These are phyloP conservation scores for Coemansia sp. DNA, from an alignment of 192 early-diverging fungal species.

Conservation along the genomic window DNA sequence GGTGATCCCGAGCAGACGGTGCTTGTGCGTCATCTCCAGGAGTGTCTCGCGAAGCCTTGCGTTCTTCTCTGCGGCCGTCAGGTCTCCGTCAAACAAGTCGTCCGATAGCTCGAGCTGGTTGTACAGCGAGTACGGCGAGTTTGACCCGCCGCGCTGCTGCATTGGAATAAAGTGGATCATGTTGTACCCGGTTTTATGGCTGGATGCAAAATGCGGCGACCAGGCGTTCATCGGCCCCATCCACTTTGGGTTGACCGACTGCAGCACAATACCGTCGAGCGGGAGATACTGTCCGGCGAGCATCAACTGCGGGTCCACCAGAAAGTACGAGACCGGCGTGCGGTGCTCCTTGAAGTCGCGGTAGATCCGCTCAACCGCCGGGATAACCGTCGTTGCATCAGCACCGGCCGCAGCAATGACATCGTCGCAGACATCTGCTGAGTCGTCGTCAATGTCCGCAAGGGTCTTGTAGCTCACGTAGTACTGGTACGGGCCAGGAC, in stretches of 20 bases:
- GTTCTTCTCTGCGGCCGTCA: conserved; percentile 58
- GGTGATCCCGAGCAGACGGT: conserved; percentile 75
- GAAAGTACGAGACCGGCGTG: conserved; percentile 65
- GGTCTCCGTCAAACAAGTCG: conserved; percentile 75
- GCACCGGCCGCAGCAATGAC: not conserved
- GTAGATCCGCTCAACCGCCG: conserved; percentile 43
- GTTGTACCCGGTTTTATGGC: conserved; percentile 86
- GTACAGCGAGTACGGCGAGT: conserved; percentile 97
- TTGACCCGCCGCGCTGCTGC: conserved; percentile 84
- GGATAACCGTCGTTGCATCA: conserved; percentile 16
- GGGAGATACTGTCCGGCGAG: conserved; percentile 65
- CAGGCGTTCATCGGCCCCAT: conserved; percentile 81
- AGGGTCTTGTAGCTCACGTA: conserved; percentile 68
- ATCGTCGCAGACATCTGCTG: conserved; percentile 17
- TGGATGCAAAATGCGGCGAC: conserved; percentile 68
- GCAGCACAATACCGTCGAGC: conserved; percentile 84
- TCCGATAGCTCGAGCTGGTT: conserved; percentile 90
- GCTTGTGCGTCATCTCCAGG: conserved; percentile 62
- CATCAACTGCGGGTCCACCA: conserved; percentile 84
- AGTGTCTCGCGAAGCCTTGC: conserved; percentile 60
- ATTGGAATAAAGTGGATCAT: conserved; percentile 98
- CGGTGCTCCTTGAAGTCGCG: conserved; percentile 29
- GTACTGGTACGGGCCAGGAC: conserved; percentile 87
- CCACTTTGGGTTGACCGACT: conserved; percentile 97
- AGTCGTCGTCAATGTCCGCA: conserved; percentile 12